A percentile compares a stretch with the other conserved stretches of the same genome.
These are phyloP conservation scores for Fusarium sp. DNA, from an alignment of 2,329 filamentous ascomycete genomes.

Conservation along the genomic window DNA sequence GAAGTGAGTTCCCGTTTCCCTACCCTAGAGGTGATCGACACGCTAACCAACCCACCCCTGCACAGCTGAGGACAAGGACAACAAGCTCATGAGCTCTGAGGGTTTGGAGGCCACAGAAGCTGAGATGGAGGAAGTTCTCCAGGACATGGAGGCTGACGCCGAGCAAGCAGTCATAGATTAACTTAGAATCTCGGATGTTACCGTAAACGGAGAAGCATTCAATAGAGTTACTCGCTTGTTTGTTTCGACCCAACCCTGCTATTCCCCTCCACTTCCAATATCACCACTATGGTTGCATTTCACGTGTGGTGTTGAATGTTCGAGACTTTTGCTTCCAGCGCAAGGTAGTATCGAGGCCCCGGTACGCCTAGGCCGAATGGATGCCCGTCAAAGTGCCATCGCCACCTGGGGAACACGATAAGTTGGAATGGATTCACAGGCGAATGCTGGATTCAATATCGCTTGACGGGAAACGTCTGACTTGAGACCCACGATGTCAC, in stretches of 20 bases:
- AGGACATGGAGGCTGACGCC: conserved; percentile 52
- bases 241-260: background rate
- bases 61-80: conserved; percentile 72
- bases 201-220: conserved; percentile 1
- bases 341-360: background rate
- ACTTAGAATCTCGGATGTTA: background rate
- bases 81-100: conserved; percentile 73
- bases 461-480: conserved; percentile 1
- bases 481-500: conserved; percentile 10
- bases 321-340: background rate
- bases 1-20: conserved; percentile 61
- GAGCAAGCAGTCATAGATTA: conserved; percentile 41
- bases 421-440: background rate
- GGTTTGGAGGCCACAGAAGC: conserved; percentile 71
- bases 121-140: conserved; percentile 64
- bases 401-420: conserved; percentile 8
- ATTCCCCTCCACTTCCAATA: background rate
- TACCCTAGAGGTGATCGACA: background rate
- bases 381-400: background rate
- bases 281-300: background rate
- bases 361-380: background rate
- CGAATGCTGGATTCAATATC: background rate
- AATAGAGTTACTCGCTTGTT: conserved; percentile 10
- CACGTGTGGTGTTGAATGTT: background rate
- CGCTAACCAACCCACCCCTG: conserved; percentile 22